These are phyloP conservation scores for Rhododendron griersonianum DNA, from an alignment of 148 eudicot species.

Conservation along the genomic window DNA sequence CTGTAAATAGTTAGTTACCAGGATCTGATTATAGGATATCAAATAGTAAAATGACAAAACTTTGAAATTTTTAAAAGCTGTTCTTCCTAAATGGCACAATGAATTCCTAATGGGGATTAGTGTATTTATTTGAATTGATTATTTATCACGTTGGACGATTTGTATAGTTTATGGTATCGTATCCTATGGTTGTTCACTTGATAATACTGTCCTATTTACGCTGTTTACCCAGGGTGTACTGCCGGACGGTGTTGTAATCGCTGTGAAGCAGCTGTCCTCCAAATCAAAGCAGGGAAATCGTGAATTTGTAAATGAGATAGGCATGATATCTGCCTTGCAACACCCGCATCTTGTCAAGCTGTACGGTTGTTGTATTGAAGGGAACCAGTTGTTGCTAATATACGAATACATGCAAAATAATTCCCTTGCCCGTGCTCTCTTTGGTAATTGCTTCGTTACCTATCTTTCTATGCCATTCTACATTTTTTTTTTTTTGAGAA, in stretches of 20 bases:
- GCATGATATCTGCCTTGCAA: slow-evolving; percentile 62
- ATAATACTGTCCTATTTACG: neutral
- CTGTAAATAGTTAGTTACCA: neutral
- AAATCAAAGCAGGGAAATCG: slow-evolving; percentile 69
- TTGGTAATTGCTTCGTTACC: slow-evolving; percentile 32
- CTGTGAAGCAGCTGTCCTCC: slow-evolving; percentile 76
- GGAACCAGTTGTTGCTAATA: slow-evolving; percentile 49
- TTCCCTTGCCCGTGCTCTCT: slow-evolving; percentile 57
- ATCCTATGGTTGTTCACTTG: neutral
- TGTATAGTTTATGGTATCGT: neutral
- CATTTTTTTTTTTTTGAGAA: neutral
- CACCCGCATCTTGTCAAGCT: slow-evolving; percentile 75
- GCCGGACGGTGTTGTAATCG: slow-evolving; percentile 49
- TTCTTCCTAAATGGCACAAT: neutral
- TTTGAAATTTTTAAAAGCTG: neutral
- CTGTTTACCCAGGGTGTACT: slow-evolving; percentile 39
- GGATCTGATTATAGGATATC: neutral
- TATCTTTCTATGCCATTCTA: neutral
- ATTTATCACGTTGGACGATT: neutral
- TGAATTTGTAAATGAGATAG: slow-evolving; percentile 64
- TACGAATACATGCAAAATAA: slow-evolving; percentile 72
- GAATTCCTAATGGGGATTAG: neutral
- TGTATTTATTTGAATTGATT: neutral
- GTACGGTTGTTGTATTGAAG: slow-evolving; percentile 66
- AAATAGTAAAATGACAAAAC: neutral